Base-by-base conservation (phyloP, 2,329 filamentous ascomycete species). In the Hysterium pulicare region DNA sequence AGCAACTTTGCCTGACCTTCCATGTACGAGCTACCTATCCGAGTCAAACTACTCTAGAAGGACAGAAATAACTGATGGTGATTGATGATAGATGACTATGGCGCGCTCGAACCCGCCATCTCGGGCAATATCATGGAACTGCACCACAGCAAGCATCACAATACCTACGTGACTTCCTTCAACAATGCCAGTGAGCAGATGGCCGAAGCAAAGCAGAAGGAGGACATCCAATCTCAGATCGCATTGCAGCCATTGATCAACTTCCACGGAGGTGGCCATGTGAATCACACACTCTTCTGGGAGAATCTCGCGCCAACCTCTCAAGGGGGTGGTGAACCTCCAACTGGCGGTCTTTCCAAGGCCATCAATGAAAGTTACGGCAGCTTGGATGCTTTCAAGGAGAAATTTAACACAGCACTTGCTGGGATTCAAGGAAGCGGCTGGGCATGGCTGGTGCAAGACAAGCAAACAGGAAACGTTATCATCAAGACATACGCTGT, bases 121-220 rank as follows among this genome's bases (percentile, higher is more conserved):
- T 90, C 86, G 37, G 86, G 86, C 68, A 82, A 93, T 73, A 95
- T 95, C 75, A 95, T 95, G 90, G 87, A 95, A 75, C 81, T 95
- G 34, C 90, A 95, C 78, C 87, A 95, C 81, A 84, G 81, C 73
- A 91, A 90, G 72, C 90, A 95, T 78, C 90, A 95, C 76, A 83
- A 91, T 71, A 90, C 90, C 61, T 95, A 95, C 69, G 88, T 95
- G 58, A 93, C 83, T 70, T 86, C 84, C 67, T 87, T 87, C 76
- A 95, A 95, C 75, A 78, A 83, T 47, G 84, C 87, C 44, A 73
- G 82, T 54, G 83, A 90, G 70, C 82, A 90, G 64, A 72, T 87
- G 50, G 74, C 77, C 45, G 76, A 81, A 17, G 79, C 81, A 21
- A 67, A 76, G 46, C 57, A 68, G 6, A 72, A 74, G 44, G 68